Conservation (phyloP, 495 filamentous ascomycete species). For the Penicillium cinerascens region DNA sequence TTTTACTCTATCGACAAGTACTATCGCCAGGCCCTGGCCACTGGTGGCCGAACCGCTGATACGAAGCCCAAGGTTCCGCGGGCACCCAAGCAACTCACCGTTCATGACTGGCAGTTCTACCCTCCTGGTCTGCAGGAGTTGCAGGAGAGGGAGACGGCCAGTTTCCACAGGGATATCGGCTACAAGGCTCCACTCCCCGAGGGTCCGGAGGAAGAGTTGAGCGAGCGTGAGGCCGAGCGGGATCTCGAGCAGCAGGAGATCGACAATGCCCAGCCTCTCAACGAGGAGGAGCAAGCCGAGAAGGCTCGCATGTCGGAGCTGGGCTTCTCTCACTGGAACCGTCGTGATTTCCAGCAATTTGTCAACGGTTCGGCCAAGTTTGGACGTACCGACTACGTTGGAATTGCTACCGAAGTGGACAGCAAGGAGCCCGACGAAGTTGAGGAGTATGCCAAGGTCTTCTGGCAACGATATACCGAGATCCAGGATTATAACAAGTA, state of each 20-base stretch:
- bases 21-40: slow-evolving; percentile 86
- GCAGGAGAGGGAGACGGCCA: slow-evolving; percentile 94
- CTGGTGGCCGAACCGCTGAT: slow-evolving; percentile 79
- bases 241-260: slow-evolving; percentile 88
- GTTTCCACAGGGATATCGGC: slow-evolving; percentile 89
- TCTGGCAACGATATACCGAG: slow-evolving; percentile 89
- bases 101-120: slow-evolving; percentile 98
- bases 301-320: slow-evolving; percentile 75
- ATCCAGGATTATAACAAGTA: slow-evolving; percentile 87
- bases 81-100: slow-evolving; percentile 84
- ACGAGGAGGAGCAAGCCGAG: slow-evolving; percentile 81
- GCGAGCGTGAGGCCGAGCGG: slow-evolving; percentile 81
- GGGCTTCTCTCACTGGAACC: slow-evolving; percentile 93
- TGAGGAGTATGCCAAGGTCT: slow-evolving; percentile 84
- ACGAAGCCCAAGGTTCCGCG: slow-evolving; percentile 93
- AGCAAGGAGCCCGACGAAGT: slow-evolving; percentile 83
- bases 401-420: slow-evolving; percentile 87
- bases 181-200: slow-evolving; percentile 87
- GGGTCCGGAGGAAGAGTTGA: slow-evolving; percentile 76
- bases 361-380: slow-evolving; percentile 91
- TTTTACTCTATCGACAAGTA: slow-evolving; percentile 99
- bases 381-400: slow-evolving; percentile 76
- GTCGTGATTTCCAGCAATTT: slow-evolving; percentile 97
- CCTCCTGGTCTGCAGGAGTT: slow-evolving; percentile 75
- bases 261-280: slow-evolving; percentile 83